Evolutionary conservation across 306 rosid genomes (phyloP), one percentile per base, ranked within the genome.

Genomic region (Quercus berberidifolia): DNA sequence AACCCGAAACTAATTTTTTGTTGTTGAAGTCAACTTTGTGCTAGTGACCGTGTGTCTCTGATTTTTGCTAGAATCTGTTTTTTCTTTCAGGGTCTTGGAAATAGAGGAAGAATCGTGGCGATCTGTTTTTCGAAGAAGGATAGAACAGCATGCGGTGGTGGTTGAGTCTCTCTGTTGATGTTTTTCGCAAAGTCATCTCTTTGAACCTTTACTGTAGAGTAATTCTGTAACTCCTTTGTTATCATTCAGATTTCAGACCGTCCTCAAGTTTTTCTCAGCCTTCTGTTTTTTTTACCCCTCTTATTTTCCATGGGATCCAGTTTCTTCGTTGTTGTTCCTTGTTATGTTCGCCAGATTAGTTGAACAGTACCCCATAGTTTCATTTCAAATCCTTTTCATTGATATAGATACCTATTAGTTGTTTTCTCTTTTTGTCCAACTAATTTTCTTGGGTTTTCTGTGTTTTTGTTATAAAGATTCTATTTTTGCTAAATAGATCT

Each of bases 71-170:
- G 74, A 55, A 56, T 69, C 10, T 46, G n/a, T 49, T 71, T 38
- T 7, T 38, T 38, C 10, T 38, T 82, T 74, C 86, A 87, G 94
- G 89, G 74, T 57, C 20, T 60, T 43, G 21, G 69, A 43, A 35
- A 13, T 49, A 38, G 78, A 82, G 73, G 81, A 72, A 55, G 26
- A n/a, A 81, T 55, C 12, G 57, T 55, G 85, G 81, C 62, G 82
- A 77, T 85, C 78, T 73, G 58, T 68, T 15, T 69, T 74, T 30
- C 69, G 93, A 93, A 87, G 85, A 84, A 82, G 90, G 73, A 80
- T 75, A 58, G 85, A 91, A 56, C 96, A 96, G 97, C 90, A 96
- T 96, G 99, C 96, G 92, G 97, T 89, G 97, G 99, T 89, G 89
- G 91, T 76, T 91, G 75, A 81, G 75, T 81, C 89, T 92, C 0